Evolutionary conservation across 2,329 filamentous ascomycete species (phyloP).

Genomic region (Xylaria hypoxylon): DNA sequence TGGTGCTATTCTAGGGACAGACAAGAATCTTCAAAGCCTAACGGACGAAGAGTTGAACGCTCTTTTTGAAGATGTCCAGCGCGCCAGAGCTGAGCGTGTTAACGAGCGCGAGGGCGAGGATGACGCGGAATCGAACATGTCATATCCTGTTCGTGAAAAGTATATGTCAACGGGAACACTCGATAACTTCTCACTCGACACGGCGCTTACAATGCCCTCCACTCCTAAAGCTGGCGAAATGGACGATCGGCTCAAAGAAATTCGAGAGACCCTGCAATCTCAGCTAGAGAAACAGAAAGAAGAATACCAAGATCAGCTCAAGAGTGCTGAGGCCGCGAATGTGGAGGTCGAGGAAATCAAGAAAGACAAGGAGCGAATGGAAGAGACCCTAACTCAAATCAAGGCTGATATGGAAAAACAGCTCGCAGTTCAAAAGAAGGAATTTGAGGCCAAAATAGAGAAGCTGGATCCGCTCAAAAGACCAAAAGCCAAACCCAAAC

Average conservation of each 20-base stretch:
- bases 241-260: constrained; percentile 78
- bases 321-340: constrained; percentile 77
- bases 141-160: constrained; percentile 90
- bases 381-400: constrained; percentile 78
- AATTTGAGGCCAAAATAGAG: constrained; percentile 86
- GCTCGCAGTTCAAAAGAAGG: constrained; percentile 82
- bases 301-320: constrained; percentile 82
- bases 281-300: constrained; percentile 87
- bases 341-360: constrained; percentile 86
- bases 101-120: constrained; percentile 82
- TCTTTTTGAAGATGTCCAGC: constrained; percentile 93
- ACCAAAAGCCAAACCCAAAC: constrained; percentile 69
- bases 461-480: constrained; percentile 75
- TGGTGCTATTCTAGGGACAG: constrained; percentile 85
- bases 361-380: constrained; percentile 86
- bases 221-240: constrained; percentile 84
- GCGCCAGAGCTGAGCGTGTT: constrained; percentile 81
- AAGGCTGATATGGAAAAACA: constrained; percentile 92
- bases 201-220: constrained; percentile 91
- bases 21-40: constrained; percentile 89
- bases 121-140: constrained; percentile 88
- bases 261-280: constrained; percentile 84
- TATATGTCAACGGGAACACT: constrained; percentile 95
- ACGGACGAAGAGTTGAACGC: constrained; percentile 95
- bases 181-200: constrained; percentile 96